These are phyloP conservation scores for Boletus tylopilopsis DNA, from an alignment of 768 basidiomycete genomes.

Conservation along the genomic window DNA sequence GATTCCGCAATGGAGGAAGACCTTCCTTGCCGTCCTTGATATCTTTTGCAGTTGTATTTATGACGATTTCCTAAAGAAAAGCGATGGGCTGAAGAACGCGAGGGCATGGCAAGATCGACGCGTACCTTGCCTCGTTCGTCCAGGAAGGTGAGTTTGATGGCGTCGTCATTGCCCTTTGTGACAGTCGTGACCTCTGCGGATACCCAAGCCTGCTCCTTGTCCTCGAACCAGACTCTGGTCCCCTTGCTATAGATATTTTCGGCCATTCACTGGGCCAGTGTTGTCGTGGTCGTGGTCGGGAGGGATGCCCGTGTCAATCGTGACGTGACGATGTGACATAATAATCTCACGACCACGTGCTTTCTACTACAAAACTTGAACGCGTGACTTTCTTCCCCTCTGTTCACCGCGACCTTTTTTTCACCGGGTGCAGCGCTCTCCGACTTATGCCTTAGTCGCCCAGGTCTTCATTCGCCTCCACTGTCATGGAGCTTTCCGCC, in stretches of 20 bases:
- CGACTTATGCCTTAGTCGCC: conserved; percentile 41
- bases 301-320: conserved; percentile 5
- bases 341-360: conserved; percentile 21
- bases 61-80: conserved; percentile 59
- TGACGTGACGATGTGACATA: conserved; percentile 26
- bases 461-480: conserved; percentile 38
- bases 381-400: neutral
- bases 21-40: conserved; percentile 77
- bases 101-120: conserved; percentile 13
- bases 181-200: conserved; percentile 77
- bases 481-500: conserved; percentile 31
- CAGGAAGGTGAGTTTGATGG: conserved; percentile 78
- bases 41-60: conserved; percentile 76
- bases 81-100: neutral
- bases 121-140: conserved; percentile 91
- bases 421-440: conserved; percentile 14
- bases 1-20: conserved; percentile 93
- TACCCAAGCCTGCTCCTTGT: conserved; percentile 93
- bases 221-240: conserved; percentile 88
- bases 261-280: conserved; percentile 66
- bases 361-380: conserved; percentile 6
- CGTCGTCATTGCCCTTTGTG: conserved; percentile 62
- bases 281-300: conserved; percentile 20
- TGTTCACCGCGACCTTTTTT: conserved; percentile 7
- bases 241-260: conserved; percentile 92